Evolutionary conservation across 2,329 filamentous ascomycete genomes (phyloP), one percentile per base, ranked within the genome.

Genomic region (Phaeoacremonium minimum): DNA sequence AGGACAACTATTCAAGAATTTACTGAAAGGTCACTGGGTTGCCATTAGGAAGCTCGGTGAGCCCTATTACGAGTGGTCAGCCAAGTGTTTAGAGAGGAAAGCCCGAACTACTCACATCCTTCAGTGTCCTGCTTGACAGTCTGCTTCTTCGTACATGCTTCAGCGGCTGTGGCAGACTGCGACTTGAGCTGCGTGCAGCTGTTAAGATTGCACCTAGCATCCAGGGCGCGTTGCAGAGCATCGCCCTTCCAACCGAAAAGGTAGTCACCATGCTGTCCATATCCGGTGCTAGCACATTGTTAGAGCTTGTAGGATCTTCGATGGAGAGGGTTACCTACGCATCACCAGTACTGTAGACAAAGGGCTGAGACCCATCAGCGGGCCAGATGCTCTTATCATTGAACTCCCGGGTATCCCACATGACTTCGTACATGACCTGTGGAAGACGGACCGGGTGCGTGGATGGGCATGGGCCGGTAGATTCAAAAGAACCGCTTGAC

Each of bases 341-440:
- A 18, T 54, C 50, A 2, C 46, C 49, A 30, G 46, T 49, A 6
- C 44, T 47, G 40, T 50, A 57, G 17, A 61, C 45, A 6, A 54
- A 35, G 13, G 51, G 50, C 30, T 54, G 50, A 4, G 19, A 29
- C 13, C 43, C 43, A 11, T 31, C 36, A 12, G 47, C 44, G 4
- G 49, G 49, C 49, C 49, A 52, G 6, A 46, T 17, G 2, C 35
- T 26, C 22, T 39, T 46, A 51, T 56, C 49, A 44, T 60, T 61
- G 46, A 66, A 67, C 31, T 50, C 44, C 7, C 56, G 48, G 5
- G 61, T 64, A 37, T 67, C 58, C 60, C 66, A 69, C 42, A 69
- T 62, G 19, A 68, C 65, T 47, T 70, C 66, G 51, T 66, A 61
- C 51, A 65, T 64, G 7, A 70, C 50, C 42, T 69, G 68, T 1